A percentile compares a stretch with the other conserved stretches of the same genome.
Evolutionary conservation across 495 filamentous ascomycete species (phyloP).

Genomic region (Parmelia sp.): DNA sequence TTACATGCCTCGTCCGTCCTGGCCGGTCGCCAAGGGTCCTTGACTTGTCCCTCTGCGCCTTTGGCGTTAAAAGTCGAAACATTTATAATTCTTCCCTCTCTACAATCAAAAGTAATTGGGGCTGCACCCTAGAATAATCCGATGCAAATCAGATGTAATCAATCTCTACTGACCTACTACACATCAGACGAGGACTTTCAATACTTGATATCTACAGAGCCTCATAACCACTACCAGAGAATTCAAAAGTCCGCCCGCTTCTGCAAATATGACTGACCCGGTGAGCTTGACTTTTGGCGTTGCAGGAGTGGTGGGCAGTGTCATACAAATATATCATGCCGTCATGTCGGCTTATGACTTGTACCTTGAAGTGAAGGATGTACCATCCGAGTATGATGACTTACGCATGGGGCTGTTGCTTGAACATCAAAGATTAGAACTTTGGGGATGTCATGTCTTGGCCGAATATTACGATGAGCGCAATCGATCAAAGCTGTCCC

Average conservation of each 20-base stretch:
- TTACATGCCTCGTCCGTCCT: neutral
- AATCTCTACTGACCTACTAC: neutral
- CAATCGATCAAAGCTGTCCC: neutral
- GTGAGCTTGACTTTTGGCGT: slow-evolving; percentile 11
- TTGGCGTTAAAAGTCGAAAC: neutral
- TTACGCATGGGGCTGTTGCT: slow-evolving; percentile 24
- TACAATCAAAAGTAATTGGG: neutral
- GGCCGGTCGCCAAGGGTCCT: neutral
- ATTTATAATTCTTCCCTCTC: neutral
- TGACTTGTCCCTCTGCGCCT: neutral
- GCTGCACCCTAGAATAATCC: neutral
- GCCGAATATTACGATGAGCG: slow-evolving; percentile 15
- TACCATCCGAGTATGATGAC: slow-evolving; percentile 23
- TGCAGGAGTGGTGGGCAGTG: slow-evolving; percentile 18
- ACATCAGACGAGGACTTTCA: neutral
- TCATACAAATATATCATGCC: slow-evolving; percentile 21
- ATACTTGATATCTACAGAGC: neutral
- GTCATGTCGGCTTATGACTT: slow-evolving; percentile 23
- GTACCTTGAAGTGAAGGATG: slow-evolving; percentile 25
- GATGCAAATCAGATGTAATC: neutral
- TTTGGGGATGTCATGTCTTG: slow-evolving; percentile 23
- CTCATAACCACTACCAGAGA: neutral
- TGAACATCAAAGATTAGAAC: slow-evolving; percentile 24
- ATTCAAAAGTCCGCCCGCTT: neutral
- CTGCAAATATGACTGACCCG: slow-evolving; percentile 15